Base-by-base conservation (phyloP, 2,329 filamentous ascomycete species). In the Pseudogymnoascus sp. region DNA sequence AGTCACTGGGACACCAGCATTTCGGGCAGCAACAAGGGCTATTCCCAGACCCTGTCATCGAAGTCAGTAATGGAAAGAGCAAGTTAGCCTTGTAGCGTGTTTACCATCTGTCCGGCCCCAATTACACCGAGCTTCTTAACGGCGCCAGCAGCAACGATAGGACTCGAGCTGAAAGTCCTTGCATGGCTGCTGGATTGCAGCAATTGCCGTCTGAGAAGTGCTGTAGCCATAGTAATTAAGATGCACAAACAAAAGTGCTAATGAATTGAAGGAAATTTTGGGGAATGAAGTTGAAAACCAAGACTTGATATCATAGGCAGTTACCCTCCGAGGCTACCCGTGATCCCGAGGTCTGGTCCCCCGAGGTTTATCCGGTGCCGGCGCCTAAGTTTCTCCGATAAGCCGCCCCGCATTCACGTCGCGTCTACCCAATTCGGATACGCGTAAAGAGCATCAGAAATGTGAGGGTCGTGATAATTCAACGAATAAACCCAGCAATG, bases 21-120 rank as follows among this genome's bases (percentile, higher is more conserved):
- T 92, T 68, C 91, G 87, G 46, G 93, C 91, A 60, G 93, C 95
- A 56, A 99, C 93, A 14, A 99, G 85, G 60, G 95, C 95, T 75
- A 99, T 99, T 65, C 95, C 95, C 50, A 99, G 80, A 65, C 95
- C 95, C 93, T 97, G 70, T 2, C 65, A 63, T 69, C 8, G n/a
- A 64, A 73, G 73, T 73, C 42, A 70, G 68, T 63, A 1, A 62
- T 23, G 8, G 23, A 50, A 62, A 37, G 36, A 11, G 2, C 2
- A 10, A 28, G 46, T 69, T 53, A 25, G 28, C 10, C n/a, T 31
- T 14, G 16, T 40, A 46, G n/a, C 12, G 11, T 66, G 74, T 82
- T 73, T 77, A 96, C 93, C 93, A 97, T 97, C 76, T 97, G 95
- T 28, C 95, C 95, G 62, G 93, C 93, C 68, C 95, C 95, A 72